These are phyloP conservation scores for Coemansia sp. DNA, from an alignment of 192 early-diverging fungal species.

Conservation along the genomic window DNA sequence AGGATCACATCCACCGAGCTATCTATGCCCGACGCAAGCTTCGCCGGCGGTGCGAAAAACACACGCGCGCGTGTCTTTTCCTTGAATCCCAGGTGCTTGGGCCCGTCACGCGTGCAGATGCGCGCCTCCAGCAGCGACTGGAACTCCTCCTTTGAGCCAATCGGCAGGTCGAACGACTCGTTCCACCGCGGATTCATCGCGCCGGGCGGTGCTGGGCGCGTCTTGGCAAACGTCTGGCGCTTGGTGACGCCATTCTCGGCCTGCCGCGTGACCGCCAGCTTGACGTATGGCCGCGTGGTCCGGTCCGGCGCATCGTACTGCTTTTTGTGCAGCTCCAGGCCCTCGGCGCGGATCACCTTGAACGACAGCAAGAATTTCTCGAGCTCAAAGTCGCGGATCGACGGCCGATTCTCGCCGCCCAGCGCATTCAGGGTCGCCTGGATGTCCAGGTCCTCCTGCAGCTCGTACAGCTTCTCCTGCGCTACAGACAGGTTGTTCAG, in stretches of 20 bases:
- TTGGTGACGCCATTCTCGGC: slow-evolving; percentile 47
- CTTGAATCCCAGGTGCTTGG: slow-evolving; percentile 41
- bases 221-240: slow-evolving; percentile 61
- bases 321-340: slow-evolving; percentile 61
- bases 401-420: slow-evolving; percentile 41
- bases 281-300: slow-evolving; percentile 59
- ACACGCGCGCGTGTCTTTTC: slow-evolving; percentile 59
- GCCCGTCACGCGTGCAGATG: slow-evolving; percentile 50
- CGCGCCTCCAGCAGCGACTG: slow-evolving; percentile 41
- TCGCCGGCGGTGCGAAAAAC: slow-evolving; percentile 59
- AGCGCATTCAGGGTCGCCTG: slow-evolving; percentile 29
- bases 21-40: slow-evolving; percentile 34
- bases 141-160: slow-evolving; percentile 47
- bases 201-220: slow-evolving; percentile 34
- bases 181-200: slow-evolving; percentile 77
- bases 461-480: slow-evolving; percentile 38
- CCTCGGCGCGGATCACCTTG: slow-evolving; percentile 66
- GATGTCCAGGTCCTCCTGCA: slow-evolving; percentile 46
- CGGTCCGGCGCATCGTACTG: slow-evolving; percentile 40
- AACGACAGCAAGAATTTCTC: slow-evolving; percentile 61
- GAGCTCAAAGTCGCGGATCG: slow-evolving; percentile 13
- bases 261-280: slow-evolving; percentile 52
- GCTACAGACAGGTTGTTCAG: slow-evolving; percentile 51
- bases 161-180: slow-evolving; percentile 66
- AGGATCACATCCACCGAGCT: slow-evolving; percentile 68